Evolutionary conservation across 2,329 filamentous ascomycete species (phyloP), one percentile per base, ranked within the genome.

Genomic region (Apiospora marii): DNA sequence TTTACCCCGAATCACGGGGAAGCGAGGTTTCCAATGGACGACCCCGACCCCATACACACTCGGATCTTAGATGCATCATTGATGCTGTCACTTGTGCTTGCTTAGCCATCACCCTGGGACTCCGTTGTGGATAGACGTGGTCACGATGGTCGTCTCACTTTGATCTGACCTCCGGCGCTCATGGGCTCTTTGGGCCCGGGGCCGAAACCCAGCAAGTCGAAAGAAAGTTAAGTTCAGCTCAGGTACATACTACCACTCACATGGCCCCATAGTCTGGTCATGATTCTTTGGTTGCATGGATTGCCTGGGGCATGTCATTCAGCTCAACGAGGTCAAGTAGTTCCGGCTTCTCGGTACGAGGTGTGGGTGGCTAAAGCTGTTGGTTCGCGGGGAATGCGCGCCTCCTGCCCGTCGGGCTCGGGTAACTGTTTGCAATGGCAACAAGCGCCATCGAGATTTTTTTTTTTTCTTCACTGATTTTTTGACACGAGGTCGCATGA

Each of bases 1-100:
- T 64, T 41, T 64, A 64, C 58, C 58, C 58, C 58, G 58, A 64
- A 64, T 64, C 58, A 37, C 34, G 58, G 58, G 58, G 58, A 64
- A 41, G 22, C 34, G 30, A 64, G 58, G 19, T 64, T 34, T 34
- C 16, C 53, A 37, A 61, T 16, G 30, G 22, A 37, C 53, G 53
- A 37, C 53, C 30, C 53, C 53, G 53, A 37, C 53, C 30, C 53
- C 53, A 61, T 19, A 30, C 53, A 61, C 27, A 8, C 30, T 61
- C 30, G 58, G 30, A 64, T 64, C 58, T 41, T 7, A 41, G 58
- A 64, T 64, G 46, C 22, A 41, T 30, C 27, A 30, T 30, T 30
- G 27, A 30, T 41, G 24, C 51, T 64, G 22, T 41, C 19, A 41
- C 58, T n/a, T 10, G 10, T 37, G 34, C 34, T 64, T 64, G 58